These are phyloP conservation scores for Tubosaeta brunneosetosa DNA, from an alignment of 768 basidiomycete genomes.

Conservation along the genomic window DNA sequence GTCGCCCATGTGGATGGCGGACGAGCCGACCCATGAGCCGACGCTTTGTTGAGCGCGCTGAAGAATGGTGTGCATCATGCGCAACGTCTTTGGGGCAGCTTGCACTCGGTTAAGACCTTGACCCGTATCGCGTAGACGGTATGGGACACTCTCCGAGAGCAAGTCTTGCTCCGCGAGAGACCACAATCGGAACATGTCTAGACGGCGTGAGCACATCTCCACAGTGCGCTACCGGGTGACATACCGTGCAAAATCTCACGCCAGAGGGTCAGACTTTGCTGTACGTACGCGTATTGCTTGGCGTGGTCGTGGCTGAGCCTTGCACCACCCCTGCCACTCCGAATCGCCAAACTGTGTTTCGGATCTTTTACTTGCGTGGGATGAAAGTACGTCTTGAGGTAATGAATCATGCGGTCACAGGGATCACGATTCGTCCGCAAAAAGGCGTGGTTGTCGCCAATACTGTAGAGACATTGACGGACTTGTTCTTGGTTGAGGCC, in stretches of 20 bases:
- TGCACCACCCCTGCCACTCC: conserved; percentile 76
- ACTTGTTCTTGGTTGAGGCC: conserved; percentile 62
- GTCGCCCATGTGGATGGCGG: conserved; percentile 88
- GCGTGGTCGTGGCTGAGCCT: conserved; percentile 79
- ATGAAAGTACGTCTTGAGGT: conserved; percentile 74
- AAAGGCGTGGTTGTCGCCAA: conserved; percentile 89
- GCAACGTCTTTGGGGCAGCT: conserved; percentile 81
- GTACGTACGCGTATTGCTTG: conserved; percentile 80
- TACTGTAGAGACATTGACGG: conserved; percentile 79
- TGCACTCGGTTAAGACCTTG: conserved; percentile 91
- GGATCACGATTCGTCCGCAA: conserved; percentile 82
- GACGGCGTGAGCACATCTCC: conserved; percentile 1
- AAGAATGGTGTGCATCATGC: conserved; percentile 84
- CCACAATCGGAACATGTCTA: conserved; percentile 89
- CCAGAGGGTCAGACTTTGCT: conserved; percentile 86
- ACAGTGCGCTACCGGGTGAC: conserved; percentile 8
- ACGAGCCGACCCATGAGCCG: conserved; percentile 81
- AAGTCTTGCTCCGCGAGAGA: conserved; percentile 76
- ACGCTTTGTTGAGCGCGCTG: conserved; percentile 79
- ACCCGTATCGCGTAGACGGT: conserved; percentile 83
- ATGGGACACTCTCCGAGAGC: conserved; percentile 66
- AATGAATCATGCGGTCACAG: conserved; percentile 78
- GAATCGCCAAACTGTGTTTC: conserved; percentile 70
- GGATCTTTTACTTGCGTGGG: conserved; percentile 61
- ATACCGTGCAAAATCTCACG: conserved; percentile 78